Conservation (phyloP, 768 basidiomycete species). For the Kwoniella newhampshirensis region DNA sequence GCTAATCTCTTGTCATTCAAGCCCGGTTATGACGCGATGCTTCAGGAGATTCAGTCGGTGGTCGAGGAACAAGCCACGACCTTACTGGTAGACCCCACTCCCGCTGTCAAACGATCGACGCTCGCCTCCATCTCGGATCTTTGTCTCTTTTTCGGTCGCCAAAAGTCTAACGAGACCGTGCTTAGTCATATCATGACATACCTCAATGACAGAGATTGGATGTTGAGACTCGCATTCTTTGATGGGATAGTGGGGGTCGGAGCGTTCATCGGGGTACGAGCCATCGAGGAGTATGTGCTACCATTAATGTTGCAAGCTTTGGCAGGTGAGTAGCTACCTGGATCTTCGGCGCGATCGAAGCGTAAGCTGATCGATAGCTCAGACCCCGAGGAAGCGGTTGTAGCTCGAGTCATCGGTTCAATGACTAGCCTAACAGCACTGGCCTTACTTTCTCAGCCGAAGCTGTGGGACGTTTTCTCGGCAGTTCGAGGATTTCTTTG, state of each 20-base stretch:
- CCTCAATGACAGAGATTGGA: conserved; percentile 81
- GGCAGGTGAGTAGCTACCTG: conserved; percentile 63
- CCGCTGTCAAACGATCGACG: conserved; percentile 86
- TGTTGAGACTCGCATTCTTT: conserved; percentile 85
- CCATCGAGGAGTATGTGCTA: conserved; percentile 93
- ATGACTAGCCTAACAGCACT: conserved; percentile 86
- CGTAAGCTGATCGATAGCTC: conserved; percentile 19
- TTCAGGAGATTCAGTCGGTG: conserved; percentile 78
- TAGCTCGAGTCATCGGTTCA: conserved; percentile 82
- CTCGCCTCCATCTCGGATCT: conserved; percentile 80
- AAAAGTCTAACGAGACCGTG: conserved; percentile 90
- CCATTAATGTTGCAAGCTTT: conserved; percentile 94
- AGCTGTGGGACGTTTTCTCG: conserved; percentile 96
- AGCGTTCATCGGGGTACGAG: conserved; percentile 84
- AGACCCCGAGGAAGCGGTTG: conserved; percentile 95
- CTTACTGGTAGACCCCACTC: conserved; percentile 82
- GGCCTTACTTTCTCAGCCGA: conserved; percentile 72
- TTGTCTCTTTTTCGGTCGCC: conserved; percentile 88
- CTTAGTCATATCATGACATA: conserved; percentile 84
- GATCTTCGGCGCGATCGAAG: background rate
- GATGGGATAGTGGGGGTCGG: conserved; percentile 95
- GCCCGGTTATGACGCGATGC: conserved; percentile 85
- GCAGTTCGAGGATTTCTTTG: conserved; percentile 80
- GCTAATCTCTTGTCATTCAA: conserved; percentile 50
- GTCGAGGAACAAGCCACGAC: conserved; percentile 85